A percentile compares a stretch with the other conserved stretches of the same genome.
These are phyloP conservation scores for Colletotrichum cuscutae DNA, from an alignment of 2,329 filamentous ascomycete genomes.

Conservation along the genomic window DNA sequence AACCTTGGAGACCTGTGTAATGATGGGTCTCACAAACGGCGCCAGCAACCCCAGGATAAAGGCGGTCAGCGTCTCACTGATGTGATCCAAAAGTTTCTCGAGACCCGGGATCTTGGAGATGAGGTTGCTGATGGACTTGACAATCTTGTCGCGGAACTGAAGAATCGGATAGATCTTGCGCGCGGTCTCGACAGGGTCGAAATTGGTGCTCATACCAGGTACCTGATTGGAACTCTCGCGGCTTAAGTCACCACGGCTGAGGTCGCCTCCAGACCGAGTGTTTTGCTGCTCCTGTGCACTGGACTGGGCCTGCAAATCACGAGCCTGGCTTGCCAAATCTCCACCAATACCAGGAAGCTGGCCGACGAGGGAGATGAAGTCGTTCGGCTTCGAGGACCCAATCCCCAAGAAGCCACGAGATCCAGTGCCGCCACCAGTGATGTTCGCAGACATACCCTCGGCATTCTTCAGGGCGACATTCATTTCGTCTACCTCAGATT, in stretches of 20 bases:
- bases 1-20: constrained; percentile 83
- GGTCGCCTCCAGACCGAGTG: constrained; percentile 44
- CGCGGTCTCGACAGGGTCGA: constrained; percentile 82
- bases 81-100: constrained; percentile 90
- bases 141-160: constrained; percentile 92
- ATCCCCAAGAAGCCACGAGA: constrained; percentile 55
- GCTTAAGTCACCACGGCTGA: constrained; percentile 43
- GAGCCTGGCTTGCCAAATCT: constrained; percentile 74
- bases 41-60: constrained; percentile 92
- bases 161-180: constrained; percentile 94
- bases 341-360: constrained; percentile 79
- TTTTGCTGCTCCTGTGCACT: constrained; percentile 68
- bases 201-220: constrained; percentile 78
- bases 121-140: constrained; percentile 84
- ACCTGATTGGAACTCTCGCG: constrained; percentile 67
- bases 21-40: constrained; percentile 92
- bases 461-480: constrained; percentile 79
- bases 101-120: constrained; percentile 94
- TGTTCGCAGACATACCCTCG: constrained; percentile 55
- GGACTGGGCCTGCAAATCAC: constrained; percentile 68
- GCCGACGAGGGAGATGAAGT: constrained; percentile 78
- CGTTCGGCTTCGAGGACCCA: constrained; percentile 47
- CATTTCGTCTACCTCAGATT: constrained; percentile 85
- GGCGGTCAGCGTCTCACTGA: constrained; percentile 90
- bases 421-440: constrained; percentile 42